A percentile compares a stretch with the other conserved stretches of the same genome.
Evolutionary conservation across 148 eudicot species (phyloP).

Genomic region (Camellia granthamiana): DNA sequence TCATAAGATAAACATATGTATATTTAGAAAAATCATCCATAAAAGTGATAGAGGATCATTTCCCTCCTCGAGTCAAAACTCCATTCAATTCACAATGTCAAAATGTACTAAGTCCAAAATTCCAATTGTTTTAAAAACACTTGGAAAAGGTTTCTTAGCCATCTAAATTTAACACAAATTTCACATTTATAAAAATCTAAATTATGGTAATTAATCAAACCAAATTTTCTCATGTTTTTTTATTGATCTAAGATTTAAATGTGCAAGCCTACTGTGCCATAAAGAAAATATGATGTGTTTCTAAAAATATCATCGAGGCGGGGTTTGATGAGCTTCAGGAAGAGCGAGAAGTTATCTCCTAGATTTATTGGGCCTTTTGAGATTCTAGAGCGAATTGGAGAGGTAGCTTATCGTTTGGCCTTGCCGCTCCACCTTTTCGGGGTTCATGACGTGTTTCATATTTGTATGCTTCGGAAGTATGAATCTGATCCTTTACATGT

Average conservation of each 20-base stretch:
- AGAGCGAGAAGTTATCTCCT: too few relatives aligned
- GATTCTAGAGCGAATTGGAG: too few relatives aligned
- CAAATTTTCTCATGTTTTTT: background rate
- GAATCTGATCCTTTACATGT: too few relatives aligned
- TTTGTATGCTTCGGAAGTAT: too few relatives aligned
- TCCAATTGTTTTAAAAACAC: too few relatives aligned
- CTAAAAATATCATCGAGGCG: too few relatives aligned
- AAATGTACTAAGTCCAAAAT: background rate
- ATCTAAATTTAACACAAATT: too few relatives aligned
- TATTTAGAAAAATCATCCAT: background rate
- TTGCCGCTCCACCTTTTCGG: too few relatives aligned
- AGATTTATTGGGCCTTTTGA: too few relatives aligned
- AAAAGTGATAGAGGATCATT: background rate
- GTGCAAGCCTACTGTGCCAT: background rate
- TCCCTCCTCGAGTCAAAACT: background rate
- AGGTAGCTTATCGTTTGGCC: too few relatives aligned
- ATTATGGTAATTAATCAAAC: background rate
- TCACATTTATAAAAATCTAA: background rate
- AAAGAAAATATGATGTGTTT: background rate
- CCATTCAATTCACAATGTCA: background rate
- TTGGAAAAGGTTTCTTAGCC: background rate
- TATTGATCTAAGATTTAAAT: background rate
- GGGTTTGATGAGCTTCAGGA: too few relatives aligned
- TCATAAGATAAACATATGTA: background rate
- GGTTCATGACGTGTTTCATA: too few relatives aligned